A percentile compares a stretch with the other conserved stretches of the same genome.
phyloP scores from a whole-genome alignment of 1,139 yeast species.

The Suhomyces yuchorum region DNA sequence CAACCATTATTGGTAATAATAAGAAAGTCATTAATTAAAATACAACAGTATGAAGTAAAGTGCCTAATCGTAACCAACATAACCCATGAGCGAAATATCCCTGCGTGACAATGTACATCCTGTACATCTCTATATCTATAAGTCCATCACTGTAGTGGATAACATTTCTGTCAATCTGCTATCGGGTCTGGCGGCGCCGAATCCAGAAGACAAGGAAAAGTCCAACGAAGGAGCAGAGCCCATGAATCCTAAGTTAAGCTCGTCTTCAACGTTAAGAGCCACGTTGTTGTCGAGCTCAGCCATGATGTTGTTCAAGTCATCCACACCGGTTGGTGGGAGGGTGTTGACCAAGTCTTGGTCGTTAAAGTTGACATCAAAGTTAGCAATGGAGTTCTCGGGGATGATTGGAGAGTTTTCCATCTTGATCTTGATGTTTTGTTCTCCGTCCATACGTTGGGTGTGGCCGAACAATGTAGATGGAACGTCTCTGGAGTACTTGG shows the following conservation, averaged over 20 bases:
- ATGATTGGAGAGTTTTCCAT: conserved; percentile 1
- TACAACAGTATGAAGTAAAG: conserved; percentile 4
- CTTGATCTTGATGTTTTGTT: conserved; percentile 1
- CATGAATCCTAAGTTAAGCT: conserved; percentile 4
- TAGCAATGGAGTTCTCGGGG: background rate
- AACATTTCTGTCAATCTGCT: conserved; percentile 7
- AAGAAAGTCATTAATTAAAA: conserved; percentile 1
- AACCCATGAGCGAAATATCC: background rate
- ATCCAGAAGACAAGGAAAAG: background rate
- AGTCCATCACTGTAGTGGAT: conserved; percentile 11
- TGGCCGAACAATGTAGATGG: conserved; percentile 14
- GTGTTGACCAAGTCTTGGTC: conserved; percentile 1
- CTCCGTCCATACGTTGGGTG: conserved; percentile 10
- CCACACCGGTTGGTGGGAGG: background rate
- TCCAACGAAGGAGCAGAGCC: conserved; percentile 2
- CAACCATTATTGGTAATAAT: no score
- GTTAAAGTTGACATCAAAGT: conserved; percentile 3
- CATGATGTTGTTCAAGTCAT: conserved; percentile 11
- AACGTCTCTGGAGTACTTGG: conserved; percentile 13
- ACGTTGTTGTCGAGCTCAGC: conserved; percentile 8
- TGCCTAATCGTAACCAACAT: conserved; percentile 1
- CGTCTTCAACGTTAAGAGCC: conserved; percentile 3
- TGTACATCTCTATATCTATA: conserved; percentile 8
- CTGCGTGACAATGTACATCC: conserved; percentile 2
- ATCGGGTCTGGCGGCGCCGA: background rate